phyloP scores from a whole-genome alignment of 2,329 filamentous ascomycete genomes.

The Chaetomiaceae sp. region DNA sequence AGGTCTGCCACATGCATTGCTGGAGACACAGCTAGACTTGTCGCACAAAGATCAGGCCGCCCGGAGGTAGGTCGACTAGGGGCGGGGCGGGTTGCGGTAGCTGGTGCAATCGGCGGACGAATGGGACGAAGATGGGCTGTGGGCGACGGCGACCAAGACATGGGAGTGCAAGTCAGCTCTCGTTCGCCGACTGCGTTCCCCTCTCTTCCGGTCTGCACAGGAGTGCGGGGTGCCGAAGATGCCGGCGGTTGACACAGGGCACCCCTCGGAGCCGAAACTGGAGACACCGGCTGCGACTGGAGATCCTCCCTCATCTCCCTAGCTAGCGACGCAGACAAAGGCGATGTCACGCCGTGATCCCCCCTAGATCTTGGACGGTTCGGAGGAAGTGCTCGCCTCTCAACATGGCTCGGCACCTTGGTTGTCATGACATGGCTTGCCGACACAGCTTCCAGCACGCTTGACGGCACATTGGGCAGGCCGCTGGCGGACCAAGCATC shows the following conservation, averaged over 20 bases:
- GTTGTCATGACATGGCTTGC: constrained; percentile 10
- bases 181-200: not conserved
- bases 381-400: too few relatives aligned
- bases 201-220: not conserved
- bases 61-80: not conserved
- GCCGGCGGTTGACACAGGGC: not conserved
- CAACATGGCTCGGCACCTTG: not conserved
- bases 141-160: constrained; percentile 9
- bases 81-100: not conserved
- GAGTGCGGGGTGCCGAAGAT: not conserved
- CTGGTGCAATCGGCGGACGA: not conserved
- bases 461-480: constrained; percentile 30
- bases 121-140: not conserved
- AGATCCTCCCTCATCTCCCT: not conserved
- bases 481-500: constrained; percentile 33
- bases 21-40: not conserved
- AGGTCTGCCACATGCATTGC: not conserved
- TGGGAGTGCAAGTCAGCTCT: not conserved
- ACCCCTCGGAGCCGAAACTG: not conserved
- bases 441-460: constrained; percentile 31
- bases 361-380: too few relatives aligned
- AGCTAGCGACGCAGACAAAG: too few relatives aligned
- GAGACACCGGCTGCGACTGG: not conserved
- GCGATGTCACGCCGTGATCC: too few relatives aligned
- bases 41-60: too few relatives aligned